These are phyloP conservation scores for Phaffomyces thermotolerans DNA, from an alignment of 805 yeast species.

Conservation along the genomic window DNA sequence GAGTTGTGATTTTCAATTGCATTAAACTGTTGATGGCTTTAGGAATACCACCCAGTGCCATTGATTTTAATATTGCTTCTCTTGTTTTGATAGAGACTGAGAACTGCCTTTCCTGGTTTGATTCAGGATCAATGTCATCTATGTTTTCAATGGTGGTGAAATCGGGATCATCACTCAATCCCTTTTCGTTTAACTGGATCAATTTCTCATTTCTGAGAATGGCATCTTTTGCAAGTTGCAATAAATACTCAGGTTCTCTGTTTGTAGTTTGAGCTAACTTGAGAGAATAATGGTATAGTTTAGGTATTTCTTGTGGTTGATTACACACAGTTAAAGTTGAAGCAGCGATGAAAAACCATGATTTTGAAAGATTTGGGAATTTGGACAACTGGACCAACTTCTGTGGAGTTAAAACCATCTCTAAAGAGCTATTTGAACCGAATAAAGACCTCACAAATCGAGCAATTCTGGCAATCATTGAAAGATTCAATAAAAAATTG, in stretches of 20 bases:
- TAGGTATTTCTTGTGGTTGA: slow-evolving; percentile 73
- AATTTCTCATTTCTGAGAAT: slow-evolving; percentile 15
- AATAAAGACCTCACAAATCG: not conserved
- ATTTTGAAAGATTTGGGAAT: slow-evolving; percentile 45
- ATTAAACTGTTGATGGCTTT: slow-evolving; percentile 75
- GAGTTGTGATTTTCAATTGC: slow-evolving; percentile 57
- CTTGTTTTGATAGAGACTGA: slow-evolving; percentile 48
- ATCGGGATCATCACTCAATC: slow-evolving; percentile 10
- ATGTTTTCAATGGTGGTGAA: slow-evolving; percentile 17
- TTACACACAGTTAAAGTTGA: slow-evolving; percentile 78
- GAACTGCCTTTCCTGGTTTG: slow-evolving; percentile 15
- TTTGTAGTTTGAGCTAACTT: slow-evolving; percentile 15
- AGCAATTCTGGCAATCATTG: not conserved
- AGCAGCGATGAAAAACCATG: slow-evolving; percentile 78
- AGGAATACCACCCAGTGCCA: slow-evolving; percentile 80
- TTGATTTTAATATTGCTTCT: slow-evolving; percentile 71
- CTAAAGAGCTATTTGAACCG: not conserved
- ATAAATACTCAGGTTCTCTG: not conserved
- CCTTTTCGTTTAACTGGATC: slow-evolving; percentile 8
- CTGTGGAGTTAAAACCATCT: slow-evolving; percentile 41
- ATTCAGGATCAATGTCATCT: not conserved
- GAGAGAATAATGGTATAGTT: slow-evolving; percentile 63
- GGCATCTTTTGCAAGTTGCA: slow-evolving; percentile 11
- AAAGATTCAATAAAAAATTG: not conserved
- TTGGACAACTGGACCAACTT: slow-evolving; percentile 46